Conservation (phyloP, 257 asterid species). For the Forsythia suspensa region DNA sequence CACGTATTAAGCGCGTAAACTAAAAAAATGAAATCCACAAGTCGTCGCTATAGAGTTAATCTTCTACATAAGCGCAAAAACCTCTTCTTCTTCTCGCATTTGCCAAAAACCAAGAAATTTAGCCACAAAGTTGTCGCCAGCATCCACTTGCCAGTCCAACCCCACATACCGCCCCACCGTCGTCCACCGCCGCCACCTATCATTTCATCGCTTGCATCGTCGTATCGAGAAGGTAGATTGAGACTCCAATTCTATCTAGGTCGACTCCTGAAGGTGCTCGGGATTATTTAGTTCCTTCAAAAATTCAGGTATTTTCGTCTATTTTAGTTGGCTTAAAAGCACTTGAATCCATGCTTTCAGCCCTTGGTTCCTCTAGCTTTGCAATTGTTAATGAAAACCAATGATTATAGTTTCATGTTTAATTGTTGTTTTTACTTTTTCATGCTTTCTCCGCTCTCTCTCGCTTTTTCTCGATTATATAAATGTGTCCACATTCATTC, state of each 20-base stretch:
- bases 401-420: not conserved
- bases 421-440: not conserved
- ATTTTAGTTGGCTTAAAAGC: slow-evolving; percentile 6
- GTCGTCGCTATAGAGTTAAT: too few species aligned
- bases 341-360: not conserved
- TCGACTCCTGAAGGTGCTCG: slow-evolving; percentile 99
- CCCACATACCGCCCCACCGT: too few species aligned
- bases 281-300: slow-evolving; percentile 97
- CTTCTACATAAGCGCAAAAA: too few species aligned
- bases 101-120: too few species aligned
- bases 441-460: not conserved
- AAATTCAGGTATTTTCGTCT: slow-evolving; percentile 73
- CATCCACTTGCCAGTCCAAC: too few species aligned
- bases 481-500: too few species aligned
- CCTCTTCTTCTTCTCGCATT: too few species aligned
- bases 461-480: slow-evolving; percentile 9
- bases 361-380: slow-evolving; percentile 8
- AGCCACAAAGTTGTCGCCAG: too few species aligned
- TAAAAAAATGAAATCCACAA: too few species aligned
- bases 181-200: too few species aligned
- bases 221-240: slow-evolving; percentile 99
- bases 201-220: too few species aligned
- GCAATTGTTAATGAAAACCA: not conserved
- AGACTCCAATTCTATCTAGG: slow-evolving; percentile 96
- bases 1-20: too few species aligned